These are phyloP conservation scores for Euphorbia celastroides DNA, from an alignment of 441 rosid genomes.

Conservation along the genomic window DNA sequence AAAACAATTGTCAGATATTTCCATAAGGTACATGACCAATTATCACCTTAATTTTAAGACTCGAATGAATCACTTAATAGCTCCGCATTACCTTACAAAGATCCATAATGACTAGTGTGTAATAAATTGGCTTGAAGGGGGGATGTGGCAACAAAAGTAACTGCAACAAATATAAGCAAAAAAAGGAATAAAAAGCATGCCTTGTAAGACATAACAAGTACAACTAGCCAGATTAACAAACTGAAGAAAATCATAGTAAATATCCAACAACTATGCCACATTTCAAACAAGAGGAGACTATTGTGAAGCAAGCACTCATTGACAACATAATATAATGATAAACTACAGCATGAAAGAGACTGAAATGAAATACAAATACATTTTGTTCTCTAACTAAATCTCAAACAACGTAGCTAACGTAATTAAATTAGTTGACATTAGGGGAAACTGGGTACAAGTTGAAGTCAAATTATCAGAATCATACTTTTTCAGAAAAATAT, in stretches of 20 bases:
- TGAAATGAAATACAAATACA: background rate
- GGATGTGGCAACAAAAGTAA: slow-evolving; percentile 89
- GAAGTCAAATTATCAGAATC: background rate
- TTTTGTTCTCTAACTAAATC: too few relatives aligned
- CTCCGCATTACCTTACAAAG: slow-evolving; percentile 79
- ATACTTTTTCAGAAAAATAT: background rate
- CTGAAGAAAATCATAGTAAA: background rate
- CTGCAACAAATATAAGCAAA: slow-evolving; percentile 44
- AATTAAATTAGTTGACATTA: too few relatives aligned
- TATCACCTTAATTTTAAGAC: background rate
- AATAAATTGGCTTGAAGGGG: slow-evolving; percentile 92
- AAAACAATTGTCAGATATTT: slow-evolving; percentile 28
- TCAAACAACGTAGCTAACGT: too few relatives aligned
- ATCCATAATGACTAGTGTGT: slow-evolving; percentile 93
- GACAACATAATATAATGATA: background rate
- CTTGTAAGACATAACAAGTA: slow-evolving; percentile 10
- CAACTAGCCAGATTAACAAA: slow-evolving; percentile 7
- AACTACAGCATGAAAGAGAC: too few relatives aligned
- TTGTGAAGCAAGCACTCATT: background rate
- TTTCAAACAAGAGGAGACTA: background rate
- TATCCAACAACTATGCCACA: background rate
- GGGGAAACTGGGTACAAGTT: background rate
- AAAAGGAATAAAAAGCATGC: slow-evolving; percentile 8
- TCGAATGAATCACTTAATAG: background rate
- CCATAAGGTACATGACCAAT: background rate